phyloP scores from a whole-genome alignment of 1,139 yeast species.

The Sugiyamaella xylanicola region DNA sequence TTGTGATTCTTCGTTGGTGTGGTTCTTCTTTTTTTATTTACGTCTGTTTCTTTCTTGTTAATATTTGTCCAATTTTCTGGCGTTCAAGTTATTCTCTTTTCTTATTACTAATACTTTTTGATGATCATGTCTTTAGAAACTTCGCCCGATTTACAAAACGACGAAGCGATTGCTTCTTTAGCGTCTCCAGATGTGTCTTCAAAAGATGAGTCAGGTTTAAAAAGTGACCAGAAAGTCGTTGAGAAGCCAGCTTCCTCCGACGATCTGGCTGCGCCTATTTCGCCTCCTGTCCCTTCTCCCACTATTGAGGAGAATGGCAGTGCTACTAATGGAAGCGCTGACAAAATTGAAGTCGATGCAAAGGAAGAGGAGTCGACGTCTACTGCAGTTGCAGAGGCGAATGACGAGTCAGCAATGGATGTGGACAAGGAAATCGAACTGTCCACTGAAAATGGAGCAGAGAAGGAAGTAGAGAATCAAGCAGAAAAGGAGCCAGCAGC shows the following conservation, averaged over 20 bases:
- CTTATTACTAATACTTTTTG: constrained; percentile 10
- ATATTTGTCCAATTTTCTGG: background rate
- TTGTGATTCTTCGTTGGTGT: background rate
- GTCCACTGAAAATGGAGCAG: too few species aligned
- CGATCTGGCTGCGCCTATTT: constrained; percentile 26
- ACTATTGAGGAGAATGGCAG: constrained; percentile 14
- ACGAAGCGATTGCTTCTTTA: constrained; percentile 15
- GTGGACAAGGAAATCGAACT: too few species aligned
- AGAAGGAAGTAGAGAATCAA: too few species aligned
- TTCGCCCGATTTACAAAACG: constrained; percentile 4
- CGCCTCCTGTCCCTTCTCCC: constrained; percentile 32
- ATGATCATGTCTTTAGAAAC: constrained; percentile 23
- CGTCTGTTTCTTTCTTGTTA: constrained; percentile 11
- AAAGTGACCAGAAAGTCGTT: constrained; percentile 1
- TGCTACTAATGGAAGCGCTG: constrained; percentile 2
- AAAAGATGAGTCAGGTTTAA: constrained; percentile 8
- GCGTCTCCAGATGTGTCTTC: constrained; percentile 18
- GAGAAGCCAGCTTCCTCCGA: constrained; percentile 15
- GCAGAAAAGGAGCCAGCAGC: too few species aligned
- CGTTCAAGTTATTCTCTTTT: background rate
- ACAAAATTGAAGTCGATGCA: constrained; percentile 5
- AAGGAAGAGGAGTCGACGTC: background rate
- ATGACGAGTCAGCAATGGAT: too few species aligned
- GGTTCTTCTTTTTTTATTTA: constrained; percentile 2
- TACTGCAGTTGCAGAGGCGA: background rate